Evolutionary conservation across 208 protist genomes (phyloP).

Genomic region (Acanthamoeba divionensis): DNA sequence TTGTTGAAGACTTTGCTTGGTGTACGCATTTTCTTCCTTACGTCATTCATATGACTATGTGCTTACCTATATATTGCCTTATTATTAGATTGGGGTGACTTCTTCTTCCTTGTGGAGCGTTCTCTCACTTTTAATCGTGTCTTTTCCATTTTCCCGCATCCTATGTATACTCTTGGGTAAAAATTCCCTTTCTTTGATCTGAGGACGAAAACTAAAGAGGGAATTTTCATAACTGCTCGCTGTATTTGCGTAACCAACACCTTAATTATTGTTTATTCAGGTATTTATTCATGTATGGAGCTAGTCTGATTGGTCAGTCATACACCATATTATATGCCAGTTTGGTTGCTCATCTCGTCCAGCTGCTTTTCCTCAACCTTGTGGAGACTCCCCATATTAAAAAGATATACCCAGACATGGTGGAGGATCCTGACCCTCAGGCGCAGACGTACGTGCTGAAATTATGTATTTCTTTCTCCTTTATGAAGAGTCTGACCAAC

Average conservation of each 20-base stretch:
- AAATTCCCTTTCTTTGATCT: background rate
- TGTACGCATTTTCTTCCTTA: slow-evolving; percentile 62
- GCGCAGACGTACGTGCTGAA: slow-evolving; percentile 38
- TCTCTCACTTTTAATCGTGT: slow-evolving; percentile 92
- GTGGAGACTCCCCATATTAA: slow-evolving; percentile 89
- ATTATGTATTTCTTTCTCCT: background rate
- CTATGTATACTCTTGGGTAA: slow-evolving; percentile 92
- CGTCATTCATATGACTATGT: background rate
- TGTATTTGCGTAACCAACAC: background rate
- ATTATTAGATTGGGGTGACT: slow-evolving; percentile 89
- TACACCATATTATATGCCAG: slow-evolving; percentile 90
- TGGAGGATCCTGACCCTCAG: slow-evolving; percentile 58
- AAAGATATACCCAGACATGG: slow-evolving; percentile 73
- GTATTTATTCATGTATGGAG: slow-evolving; percentile 92
- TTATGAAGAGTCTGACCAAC: background rate
- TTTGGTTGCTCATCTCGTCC: slow-evolving; percentile 89
- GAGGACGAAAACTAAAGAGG: background rate
- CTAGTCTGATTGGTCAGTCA: slow-evolving; percentile 86
- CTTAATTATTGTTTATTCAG: background rate
- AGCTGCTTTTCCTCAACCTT: slow-evolving; percentile 89
- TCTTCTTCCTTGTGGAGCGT: slow-evolving; percentile 92
- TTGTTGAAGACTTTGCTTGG: slow-evolving; percentile 94
- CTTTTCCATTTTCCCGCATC: slow-evolving; percentile 92
- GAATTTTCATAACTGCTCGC: background rate
- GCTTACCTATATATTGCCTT: background rate